Evolutionary conservation across 2,329 filamentous ascomycete genomes (phyloP).

Genomic region (Beauveria sp.): DNA sequence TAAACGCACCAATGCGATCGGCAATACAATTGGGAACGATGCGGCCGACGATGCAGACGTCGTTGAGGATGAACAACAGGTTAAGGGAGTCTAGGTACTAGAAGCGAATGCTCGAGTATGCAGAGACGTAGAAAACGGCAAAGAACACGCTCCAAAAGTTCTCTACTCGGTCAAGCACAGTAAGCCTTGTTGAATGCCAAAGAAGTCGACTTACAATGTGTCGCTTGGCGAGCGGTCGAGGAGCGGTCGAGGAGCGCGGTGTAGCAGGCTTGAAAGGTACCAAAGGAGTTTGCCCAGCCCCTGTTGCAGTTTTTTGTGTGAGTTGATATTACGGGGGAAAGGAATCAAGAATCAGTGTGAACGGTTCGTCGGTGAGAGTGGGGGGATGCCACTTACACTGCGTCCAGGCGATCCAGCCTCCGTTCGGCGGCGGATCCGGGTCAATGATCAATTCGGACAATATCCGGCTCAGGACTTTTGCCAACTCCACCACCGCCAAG

Average conservation of each 20-base stretch:
- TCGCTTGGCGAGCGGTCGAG: conserved; percentile 31
- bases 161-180: conserved; percentile 13
- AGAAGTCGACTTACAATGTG: conserved; percentile 17
- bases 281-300: conserved; percentile 44
- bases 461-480: conserved; percentile 32
- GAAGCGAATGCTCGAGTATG: conserved; percentile 38
- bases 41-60: conserved; percentile 49
- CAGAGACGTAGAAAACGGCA: conserved; percentile 50
- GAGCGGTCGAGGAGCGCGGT: conserved; percentile 22
- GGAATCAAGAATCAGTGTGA: not conserved
- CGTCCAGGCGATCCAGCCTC: conserved; percentile 40
- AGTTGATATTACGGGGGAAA: not conserved
- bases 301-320: conserved; percentile 15
- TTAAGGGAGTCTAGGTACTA: conserved; percentile 46
- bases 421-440: conserved; percentile 43
- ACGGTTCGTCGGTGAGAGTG: not conserved
- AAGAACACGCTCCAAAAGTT: conserved; percentile 49
- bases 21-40: conserved; percentile 51
- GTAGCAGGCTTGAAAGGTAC: conserved; percentile 50
- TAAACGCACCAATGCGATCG: conserved; percentile 51
- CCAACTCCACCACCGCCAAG: conserved; percentile 19
- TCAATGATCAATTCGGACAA: conserved; percentile 32
- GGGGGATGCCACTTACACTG: conserved; percentile 26
- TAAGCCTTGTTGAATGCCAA: not conserved
- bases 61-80: conserved; percentile 58